Base-by-base conservation (phyloP, 2,329 filamentous ascomycete genomes). In the Trichophyton verrucosum region DNA sequence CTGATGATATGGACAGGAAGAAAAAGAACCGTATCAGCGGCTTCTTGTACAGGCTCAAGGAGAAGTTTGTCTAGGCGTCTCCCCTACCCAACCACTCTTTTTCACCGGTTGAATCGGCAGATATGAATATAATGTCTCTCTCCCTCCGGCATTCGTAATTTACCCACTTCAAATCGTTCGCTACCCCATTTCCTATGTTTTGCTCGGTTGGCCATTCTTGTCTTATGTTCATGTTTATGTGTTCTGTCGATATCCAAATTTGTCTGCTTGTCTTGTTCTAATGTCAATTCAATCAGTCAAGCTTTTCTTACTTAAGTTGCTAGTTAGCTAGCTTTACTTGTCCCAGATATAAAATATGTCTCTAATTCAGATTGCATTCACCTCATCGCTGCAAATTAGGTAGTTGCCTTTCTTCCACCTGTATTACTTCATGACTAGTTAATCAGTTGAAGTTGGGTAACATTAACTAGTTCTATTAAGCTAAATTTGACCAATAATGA, bases 11-110 rank as follows among this genome's bases (percentile, higher is more conserved):
- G 15, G 79, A 83, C 58, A 84, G 82, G 76, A 87, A 86, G 78
- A 86, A 85, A 79, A 85, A 84, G 77, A 78, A 82, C 72, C 79
- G 85, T 60, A 67, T 86, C 62, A 87, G 84, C 73, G 75, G 79
- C 59, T 81, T 87, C 67, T 82, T 88, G 69, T 72, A 72, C 36
- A 78, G 75, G 68, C 65, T 83, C 61, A 82, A 81, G 75, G 80
- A 80, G 65, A 82, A 81, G 71, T 72, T 82, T 22, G 49, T 27
- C n/a, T 53, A 42, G 38, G 38, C 1, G 1, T n/a, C 11, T n/a
- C 38, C 13, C 3, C 1, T 3, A 7, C 38, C 38, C 27, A 30
- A 7, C 38, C 38, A 11, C 38, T n/a, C 9, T 42, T 42, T 13
- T 42, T 42, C 38, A 42, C 38, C 15, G 38, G 38, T 42, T 42